A percentile compares a stretch with the other conserved stretches of the same genome.
These are phyloP conservation scores for Aspergillus haitiensis DNA, from an alignment of 495 filamentous ascomycete genomes.

Conservation along the genomic window DNA sequence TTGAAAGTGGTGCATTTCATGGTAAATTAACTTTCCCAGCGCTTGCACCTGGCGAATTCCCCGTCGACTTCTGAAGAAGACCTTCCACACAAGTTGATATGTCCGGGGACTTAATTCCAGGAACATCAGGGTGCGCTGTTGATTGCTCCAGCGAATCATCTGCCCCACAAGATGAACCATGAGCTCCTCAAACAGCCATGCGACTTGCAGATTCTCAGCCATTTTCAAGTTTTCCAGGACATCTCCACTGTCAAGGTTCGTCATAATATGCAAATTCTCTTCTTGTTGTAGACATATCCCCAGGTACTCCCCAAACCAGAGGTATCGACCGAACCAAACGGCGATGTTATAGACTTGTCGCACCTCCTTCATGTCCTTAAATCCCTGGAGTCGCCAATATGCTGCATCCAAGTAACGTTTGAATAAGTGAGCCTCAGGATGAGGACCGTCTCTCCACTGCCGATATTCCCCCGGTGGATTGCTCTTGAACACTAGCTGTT, in stretches of 20 bases:
- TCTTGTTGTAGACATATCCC: not conserved
- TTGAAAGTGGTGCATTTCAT: too few species aligned
- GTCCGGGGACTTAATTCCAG: too few species aligned
- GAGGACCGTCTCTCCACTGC: too few species aligned
- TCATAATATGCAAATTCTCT: not conserved
- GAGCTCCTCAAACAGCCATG: not conserved
- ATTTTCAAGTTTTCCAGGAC: not conserved
- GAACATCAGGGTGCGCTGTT: too few species aligned
- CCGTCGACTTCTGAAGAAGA: too few species aligned
- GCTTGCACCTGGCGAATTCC: too few species aligned
- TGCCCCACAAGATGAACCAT: not conserved
- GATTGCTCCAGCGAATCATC: not conserved
- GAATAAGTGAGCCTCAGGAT: not conserved
- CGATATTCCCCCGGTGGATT: not conserved
- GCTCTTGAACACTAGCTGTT: not conserved
- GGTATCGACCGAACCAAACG: not conserved
- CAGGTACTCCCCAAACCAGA: slow-evolving; percentile 3
- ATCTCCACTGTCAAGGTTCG: not conserved
- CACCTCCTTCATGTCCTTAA: not conserved
- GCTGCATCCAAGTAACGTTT: not conserved
- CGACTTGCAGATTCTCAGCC: not conserved
- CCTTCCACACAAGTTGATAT: too few species aligned
- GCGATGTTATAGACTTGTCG: not conserved
- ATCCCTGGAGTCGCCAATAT: not conserved
- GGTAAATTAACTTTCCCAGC: too few species aligned